Evolutionary conservation across 2,329 filamentous ascomycete species (phyloP).

Genomic region (Colletotrichum falcatum): DNA sequence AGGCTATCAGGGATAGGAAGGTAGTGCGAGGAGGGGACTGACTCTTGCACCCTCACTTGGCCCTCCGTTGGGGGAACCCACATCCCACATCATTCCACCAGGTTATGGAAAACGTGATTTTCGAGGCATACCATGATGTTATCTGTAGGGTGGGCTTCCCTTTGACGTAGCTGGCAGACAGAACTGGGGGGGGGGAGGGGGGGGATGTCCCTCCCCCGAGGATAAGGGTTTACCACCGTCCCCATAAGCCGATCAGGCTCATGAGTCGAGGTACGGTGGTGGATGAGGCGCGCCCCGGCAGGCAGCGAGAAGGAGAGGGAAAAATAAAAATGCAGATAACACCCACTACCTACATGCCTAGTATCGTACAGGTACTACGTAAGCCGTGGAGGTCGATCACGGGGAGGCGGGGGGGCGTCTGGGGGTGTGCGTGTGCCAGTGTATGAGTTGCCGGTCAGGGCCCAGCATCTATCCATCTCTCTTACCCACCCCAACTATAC

Average conservation of each 20-base stretch:
- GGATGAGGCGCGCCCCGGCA: neutral
- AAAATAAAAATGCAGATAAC: neutral
- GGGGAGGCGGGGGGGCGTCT: neutral
- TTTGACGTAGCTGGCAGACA: constrained; percentile 4
- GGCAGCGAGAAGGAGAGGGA: neutral
- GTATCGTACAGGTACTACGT: neutral
- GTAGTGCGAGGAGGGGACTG: neutral
- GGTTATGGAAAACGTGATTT: constrained; percentile 11
- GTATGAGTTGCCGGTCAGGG: neutral
- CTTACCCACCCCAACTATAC: neutral
- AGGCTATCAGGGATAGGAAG: neutral
- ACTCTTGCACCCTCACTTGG: constrained; percentile 10
- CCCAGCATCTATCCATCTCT: neutral
- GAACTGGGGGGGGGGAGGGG: neutral
- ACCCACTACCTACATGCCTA: neutral
- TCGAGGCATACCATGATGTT: neutral
- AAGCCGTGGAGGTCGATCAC: constrained; percentile 1
- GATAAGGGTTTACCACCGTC: neutral
- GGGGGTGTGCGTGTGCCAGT: neutral
- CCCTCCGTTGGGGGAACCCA: neutral
- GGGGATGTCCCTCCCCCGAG: neutral
- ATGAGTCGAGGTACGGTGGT: constrained; percentile 1
- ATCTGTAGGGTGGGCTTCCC: neutral
- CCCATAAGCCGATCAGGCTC: neutral
- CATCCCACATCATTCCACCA: constrained; percentile 18